phyloP scores from a whole-genome alignment of 2,329 filamentous ascomycete genomes.

The Mycogone perniciosa region DNA sequence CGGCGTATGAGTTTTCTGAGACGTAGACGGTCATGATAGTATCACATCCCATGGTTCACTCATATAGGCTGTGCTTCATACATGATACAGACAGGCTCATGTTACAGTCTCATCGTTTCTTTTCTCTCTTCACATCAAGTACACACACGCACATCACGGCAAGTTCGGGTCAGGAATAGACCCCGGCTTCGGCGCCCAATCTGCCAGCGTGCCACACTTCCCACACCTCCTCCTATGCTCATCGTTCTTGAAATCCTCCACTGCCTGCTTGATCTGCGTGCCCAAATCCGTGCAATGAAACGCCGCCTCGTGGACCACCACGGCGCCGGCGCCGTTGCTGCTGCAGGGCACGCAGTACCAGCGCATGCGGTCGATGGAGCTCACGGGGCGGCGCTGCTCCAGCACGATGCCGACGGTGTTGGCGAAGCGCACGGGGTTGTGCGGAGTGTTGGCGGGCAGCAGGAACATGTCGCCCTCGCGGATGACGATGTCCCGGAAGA shows the following conservation, averaged over 20 bases:
- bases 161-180: constrained; percentile 55
- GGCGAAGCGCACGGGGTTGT: constrained; percentile 90
- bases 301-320: constrained; percentile 72
- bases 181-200: constrained; percentile 58
- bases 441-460: constrained; percentile 87
- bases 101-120: not conserved
- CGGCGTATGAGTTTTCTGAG: constrained; percentile 70
- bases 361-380: constrained; percentile 68
- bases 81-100: not conserved
- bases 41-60: too few relatives aligned
- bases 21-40: constrained; percentile 42
- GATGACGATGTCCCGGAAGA: constrained; percentile 81
- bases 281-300: constrained; percentile 90
- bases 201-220: constrained; percentile 69
- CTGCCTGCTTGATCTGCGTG: constrained; percentile 88
- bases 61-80: not conserved
- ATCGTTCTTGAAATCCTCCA: constrained; percentile 68
- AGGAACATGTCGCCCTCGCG: constrained; percentile 91
- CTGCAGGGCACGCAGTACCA: constrained; percentile 81
- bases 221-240: constrained; percentile 66
- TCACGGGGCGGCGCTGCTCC: constrained; percentile 71
- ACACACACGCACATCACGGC: constrained; percentile 12
- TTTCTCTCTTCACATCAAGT: not conserved
- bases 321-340: constrained; percentile 5
- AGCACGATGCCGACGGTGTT: constrained; percentile 91